Percentiles rank a stretch among this genome's conserved stretches.
Evolutionary conservation across 495 filamentous ascomycete species (phyloP).

Genomic region (Penicillium atrosanguineum): DNA sequence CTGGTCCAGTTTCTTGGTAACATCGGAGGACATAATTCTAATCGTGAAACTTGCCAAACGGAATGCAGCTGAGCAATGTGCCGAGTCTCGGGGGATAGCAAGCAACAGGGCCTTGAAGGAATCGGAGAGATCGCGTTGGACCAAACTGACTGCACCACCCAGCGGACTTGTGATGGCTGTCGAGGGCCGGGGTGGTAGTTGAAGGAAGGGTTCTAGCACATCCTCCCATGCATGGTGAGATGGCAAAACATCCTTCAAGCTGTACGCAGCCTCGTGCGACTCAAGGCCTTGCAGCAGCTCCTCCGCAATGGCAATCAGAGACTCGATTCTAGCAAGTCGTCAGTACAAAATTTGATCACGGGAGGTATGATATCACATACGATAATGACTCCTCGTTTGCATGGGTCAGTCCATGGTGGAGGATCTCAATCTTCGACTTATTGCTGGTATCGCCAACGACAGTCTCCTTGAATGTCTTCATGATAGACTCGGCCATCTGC

Average conservation of each 20-base stretch:
- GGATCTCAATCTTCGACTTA: constrained; percentile 47
- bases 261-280: constrained; percentile 23
- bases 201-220: constrained; percentile 60
- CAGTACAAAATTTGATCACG: constrained; percentile 4
- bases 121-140: constrained; percentile 36
- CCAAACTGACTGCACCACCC: constrained; percentile 66
- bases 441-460: constrained; percentile 35
- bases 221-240: constrained; percentile 43
- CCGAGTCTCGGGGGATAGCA: constrained; percentile 54
- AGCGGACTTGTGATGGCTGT: constrained; percentile 70
- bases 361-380: constrained; percentile 26
- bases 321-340: constrained; percentile 44
- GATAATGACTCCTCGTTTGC: constrained; percentile 54
- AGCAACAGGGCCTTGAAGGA: constrained; percentile 25
- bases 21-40: constrained; percentile 47
- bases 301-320: constrained; percentile 52
- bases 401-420: constrained; percentile 48
- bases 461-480: constrained; percentile 37
- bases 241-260: constrained; percentile 49
- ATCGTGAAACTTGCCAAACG: constrained; percentile 68
- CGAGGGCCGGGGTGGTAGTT: constrained; percentile 54
- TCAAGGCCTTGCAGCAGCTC: constrained; percentile 45
- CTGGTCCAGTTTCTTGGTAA: constrained; percentile 25
- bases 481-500: constrained; percentile 45
- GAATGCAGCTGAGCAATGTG: constrained; percentile 67